phyloP scores from a whole-genome alignment of 2,329 filamentous ascomycete genomes.

The Calonectria naviculata region DNA sequence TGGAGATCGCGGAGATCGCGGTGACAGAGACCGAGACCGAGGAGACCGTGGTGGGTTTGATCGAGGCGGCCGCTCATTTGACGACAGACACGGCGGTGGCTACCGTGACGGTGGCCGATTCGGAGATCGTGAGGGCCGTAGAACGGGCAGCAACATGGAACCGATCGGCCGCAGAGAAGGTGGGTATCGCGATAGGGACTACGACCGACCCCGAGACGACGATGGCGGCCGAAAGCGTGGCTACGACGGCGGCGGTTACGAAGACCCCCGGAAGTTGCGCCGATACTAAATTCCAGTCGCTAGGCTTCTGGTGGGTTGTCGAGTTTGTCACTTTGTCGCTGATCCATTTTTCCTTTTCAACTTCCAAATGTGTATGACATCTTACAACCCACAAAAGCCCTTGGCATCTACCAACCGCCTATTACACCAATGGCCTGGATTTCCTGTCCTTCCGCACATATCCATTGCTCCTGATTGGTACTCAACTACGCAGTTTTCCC shows the following conservation, averaged over 20 bases:
- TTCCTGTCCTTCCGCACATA: background rate
- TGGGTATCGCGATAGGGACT: constrained; percentile 64
- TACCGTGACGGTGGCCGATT: constrained; percentile 60
- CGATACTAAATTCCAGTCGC: constrained; percentile 60
- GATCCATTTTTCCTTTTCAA: constrained; percentile 33
- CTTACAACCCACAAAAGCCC: constrained; percentile 21
- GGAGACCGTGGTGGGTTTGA: constrained; percentile 68
- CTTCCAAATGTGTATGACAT: constrained; percentile 30
- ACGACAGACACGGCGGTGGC: constrained; percentile 64
- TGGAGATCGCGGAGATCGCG: constrained; percentile 52
- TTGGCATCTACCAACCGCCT: background rate
- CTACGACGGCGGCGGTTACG: constrained; percentile 83
- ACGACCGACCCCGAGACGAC: constrained; percentile 68
- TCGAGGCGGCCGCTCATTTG: constrained; percentile 68
- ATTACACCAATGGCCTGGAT: background rate
- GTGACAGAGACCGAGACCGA: constrained; percentile 50
- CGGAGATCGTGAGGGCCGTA: constrained; percentile 59
- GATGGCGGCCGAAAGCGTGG: constrained; percentile 71
- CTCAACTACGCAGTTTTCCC: constrained; percentile 7
- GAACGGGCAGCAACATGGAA: constrained; percentile 84
- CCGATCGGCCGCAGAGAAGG: constrained; percentile 77
- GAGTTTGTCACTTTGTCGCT: constrained; percentile 32
- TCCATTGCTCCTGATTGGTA: constrained; percentile 3
- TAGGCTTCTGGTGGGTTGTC: constrained; percentile 39
- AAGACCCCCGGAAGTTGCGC: constrained; percentile 78